Base-by-base conservation (phyloP, 2,329 filamentous ascomycete species). In the Cordyceps fumosorosea region DNA sequence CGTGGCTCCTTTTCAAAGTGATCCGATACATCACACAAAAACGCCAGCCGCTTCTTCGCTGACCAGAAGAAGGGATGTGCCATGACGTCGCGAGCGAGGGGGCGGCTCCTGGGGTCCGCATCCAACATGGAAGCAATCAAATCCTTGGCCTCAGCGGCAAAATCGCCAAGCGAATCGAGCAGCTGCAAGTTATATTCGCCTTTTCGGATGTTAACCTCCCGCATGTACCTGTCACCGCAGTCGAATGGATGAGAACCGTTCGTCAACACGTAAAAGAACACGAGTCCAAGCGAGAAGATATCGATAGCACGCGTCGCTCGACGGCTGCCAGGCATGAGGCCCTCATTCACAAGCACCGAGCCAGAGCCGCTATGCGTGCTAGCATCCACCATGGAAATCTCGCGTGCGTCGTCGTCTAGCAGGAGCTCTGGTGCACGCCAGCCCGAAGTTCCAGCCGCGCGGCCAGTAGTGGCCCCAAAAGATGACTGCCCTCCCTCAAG, bases 201-300 rank as follows among this genome's bases (percentile, higher is more conserved):
- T 73, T 96, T 96, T 69, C 96, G 92, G 69, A 99, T 98, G 74
- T 99, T 98, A 69, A 96, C 90, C 75, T 99, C 95, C 58, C 95
- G 87, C 85, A 96, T 96, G 79, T 95, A 98, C 56, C 91, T 87
- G 71, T 95, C 92, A 62, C 95, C 93, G 65, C 92, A 93, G 72
- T 97, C 93, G 69, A 96, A 99, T 0, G 95, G 95, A 73, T 99
- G 95, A 1, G 84, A 85, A 18, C 95, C 95, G 65, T 92, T 90
- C 1, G 93, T 97, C 64, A 99, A 81, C n/a, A 98, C 93, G 73
- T 97, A 99, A 77, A 93, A 98, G 79, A 97, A 99, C n/a, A 99
- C 92, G 59, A 96, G 89, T 1, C 95, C 95, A 42, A 99, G 83
- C 0, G 93, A 96, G 77, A 99, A 99, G 29, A 99, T 96, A 72